Percentiles rank a stretch among this genome's conserved stretches.
Evolutionary conservation across 345 rosid genomes (phyloP).

Genomic region (Noccaea bulbosa): DNA sequence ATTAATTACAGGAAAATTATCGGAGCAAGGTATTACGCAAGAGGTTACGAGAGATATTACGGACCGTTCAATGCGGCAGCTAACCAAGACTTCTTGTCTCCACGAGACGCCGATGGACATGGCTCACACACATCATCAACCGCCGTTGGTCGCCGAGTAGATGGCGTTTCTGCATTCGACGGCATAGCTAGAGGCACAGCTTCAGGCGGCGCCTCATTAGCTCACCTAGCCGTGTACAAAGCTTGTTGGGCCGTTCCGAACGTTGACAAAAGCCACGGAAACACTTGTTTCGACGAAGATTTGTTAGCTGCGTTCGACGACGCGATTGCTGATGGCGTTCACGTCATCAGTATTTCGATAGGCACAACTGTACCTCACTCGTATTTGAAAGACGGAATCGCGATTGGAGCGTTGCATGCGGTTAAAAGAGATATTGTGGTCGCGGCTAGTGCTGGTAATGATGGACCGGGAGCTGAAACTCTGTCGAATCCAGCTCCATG

Average conservation of each 20-base stretch:
- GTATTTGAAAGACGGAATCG: conserved; percentile 51
- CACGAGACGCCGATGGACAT: conserved; percentile 77
- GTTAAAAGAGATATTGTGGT: conserved; percentile 57
- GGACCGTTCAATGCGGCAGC: conserved; percentile 48
- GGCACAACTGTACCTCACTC: conserved; percentile 27
- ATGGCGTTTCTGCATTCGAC: conserved; percentile 44
- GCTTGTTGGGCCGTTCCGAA: conserved; percentile 74
- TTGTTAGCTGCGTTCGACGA: conserved; percentile 81
- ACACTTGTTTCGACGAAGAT: conserved; percentile 61
- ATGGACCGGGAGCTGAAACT: conserved; percentile 57
- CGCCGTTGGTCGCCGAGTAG: conserved; percentile 57
- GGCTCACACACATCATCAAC: conserved; percentile 82
- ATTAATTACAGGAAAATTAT: conserved; percentile 57
- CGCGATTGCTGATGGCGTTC: conserved; percentile 71
- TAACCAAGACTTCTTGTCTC: conserved; percentile 58
- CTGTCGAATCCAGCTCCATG: conserved; percentile 71
- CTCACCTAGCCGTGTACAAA: conserved; percentile 75
- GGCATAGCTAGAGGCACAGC: conserved; percentile 70
- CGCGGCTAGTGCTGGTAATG: conserved; percentile 67
- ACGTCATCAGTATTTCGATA: conserved; percentile 65
- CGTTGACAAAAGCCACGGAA: conserved; percentile 46
- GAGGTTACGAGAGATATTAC: conserved; percentile 49
- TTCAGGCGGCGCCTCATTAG: conserved; percentile 67
- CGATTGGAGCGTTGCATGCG: conserved; percentile 63
- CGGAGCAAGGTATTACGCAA: conserved; percentile 69